These are phyloP conservation scores for Boletellus ananiceps DNA, from an alignment of 768 basidiomycete genomes.

Conservation along the genomic window DNA sequence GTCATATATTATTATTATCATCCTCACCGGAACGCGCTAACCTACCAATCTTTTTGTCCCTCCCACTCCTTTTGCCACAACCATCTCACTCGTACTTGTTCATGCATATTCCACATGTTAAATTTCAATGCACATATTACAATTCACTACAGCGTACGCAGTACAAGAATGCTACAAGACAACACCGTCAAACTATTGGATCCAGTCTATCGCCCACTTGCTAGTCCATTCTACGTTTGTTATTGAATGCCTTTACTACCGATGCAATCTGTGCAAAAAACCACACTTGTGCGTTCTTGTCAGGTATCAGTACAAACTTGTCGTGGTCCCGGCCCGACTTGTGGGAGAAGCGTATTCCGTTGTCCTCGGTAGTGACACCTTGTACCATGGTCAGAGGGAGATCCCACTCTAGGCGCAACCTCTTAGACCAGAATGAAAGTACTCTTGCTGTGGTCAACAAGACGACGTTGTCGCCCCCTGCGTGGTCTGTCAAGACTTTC, in stretches of 20 bases:
- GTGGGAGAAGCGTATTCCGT: conserved; percentile 83
- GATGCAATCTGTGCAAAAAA: conserved; percentile 74
- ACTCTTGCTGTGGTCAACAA: conserved; percentile 76
- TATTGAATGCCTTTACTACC: conserved; percentile 75
- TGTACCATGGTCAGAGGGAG: conserved; percentile 82
- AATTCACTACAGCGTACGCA: conserved; percentile 13
- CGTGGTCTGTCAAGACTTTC: conserved; percentile 47
- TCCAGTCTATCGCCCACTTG: conserved; percentile 10
- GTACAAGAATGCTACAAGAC: conserved; percentile 26
- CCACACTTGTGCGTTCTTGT: conserved; percentile 72
- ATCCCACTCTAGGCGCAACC: conserved; percentile 87
- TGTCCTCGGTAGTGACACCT: conserved; percentile 85
- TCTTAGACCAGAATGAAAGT: conserved; percentile 81
- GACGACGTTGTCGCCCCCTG: conserved; percentile 75
- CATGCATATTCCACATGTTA: conserved; percentile 17
- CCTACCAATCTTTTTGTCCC: conserved; percentile 12
- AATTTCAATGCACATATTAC: conserved; percentile 26
- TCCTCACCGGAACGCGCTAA: conserved; percentile 14
- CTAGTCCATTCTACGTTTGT: conserved; percentile 65
- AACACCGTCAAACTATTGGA: conserved; percentile 14
- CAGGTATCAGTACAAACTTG: conserved; percentile 71
- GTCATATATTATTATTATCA: conserved; percentile 15
- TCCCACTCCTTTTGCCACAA: conserved; percentile 16
- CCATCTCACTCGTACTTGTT: conserved; percentile 26
- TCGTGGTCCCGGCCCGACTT: conserved; percentile 72